Evolutionary conservation across 345 rosid species (phyloP).

Genomic region (Theobroma cacao): DNA sequence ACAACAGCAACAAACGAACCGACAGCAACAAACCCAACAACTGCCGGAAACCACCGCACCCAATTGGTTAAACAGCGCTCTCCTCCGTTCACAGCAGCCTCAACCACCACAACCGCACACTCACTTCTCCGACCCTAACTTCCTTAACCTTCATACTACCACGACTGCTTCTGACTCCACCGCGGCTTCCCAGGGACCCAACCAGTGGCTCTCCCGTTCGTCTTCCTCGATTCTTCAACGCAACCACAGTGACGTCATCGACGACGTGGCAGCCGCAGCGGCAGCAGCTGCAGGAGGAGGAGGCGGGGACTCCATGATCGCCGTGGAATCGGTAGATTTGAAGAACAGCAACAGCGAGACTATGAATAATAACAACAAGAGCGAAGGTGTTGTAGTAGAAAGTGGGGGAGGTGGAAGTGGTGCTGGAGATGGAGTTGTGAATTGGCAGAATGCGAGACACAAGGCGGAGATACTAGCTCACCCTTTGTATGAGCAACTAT

Average conservation of each 20-base stretch:
- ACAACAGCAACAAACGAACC: constrained; percentile 37
- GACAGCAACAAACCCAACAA: constrained; percentile 37
- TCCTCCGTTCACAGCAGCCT: constrained; percentile 57
- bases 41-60: constrained; percentile 54
- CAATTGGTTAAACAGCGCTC: constrained; percentile 88
- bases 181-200: constrained; percentile 40
- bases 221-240: constrained; percentile 52
- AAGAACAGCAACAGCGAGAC: constrained; percentile 29
- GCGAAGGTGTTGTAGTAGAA: constrained; percentile 41
- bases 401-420: constrained; percentile 28
- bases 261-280: constrained; percentile 40
- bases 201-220: constrained; percentile 81
- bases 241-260: constrained; percentile 53
- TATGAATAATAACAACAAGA: constrained; percentile 35
- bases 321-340: constrained; percentile 47
- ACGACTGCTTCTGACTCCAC: constrained; percentile 39
- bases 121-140: constrained; percentile 55
- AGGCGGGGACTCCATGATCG: constrained; percentile 44
- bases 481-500: constrained; percentile 86
- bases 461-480: constrained; percentile 89
- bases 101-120: constrained; percentile 28
- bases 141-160: constrained; percentile 75
- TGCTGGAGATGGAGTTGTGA: constrained; percentile 48
- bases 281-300: constrained; percentile 22
- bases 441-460: constrained; percentile 84